Conservation (phyloP, 225 moss, liverwort and hornwort genomes). For the Bryum argenteum region DNA sequence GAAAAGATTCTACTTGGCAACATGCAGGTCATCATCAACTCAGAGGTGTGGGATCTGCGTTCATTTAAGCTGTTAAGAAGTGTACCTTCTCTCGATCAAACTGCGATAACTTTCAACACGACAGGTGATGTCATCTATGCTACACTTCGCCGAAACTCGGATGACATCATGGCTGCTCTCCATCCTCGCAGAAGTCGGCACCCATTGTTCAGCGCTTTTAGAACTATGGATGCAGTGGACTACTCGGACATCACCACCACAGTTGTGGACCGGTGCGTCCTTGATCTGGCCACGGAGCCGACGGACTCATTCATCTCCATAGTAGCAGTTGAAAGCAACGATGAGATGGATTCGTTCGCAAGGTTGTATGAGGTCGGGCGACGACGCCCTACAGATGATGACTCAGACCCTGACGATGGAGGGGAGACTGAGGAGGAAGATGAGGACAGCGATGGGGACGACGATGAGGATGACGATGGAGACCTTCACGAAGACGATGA, state of each 20-base stretch:
- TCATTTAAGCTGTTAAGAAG: constrained; percentile 92
- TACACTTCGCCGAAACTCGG: constrained; percentile 88
- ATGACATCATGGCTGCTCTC: constrained; percentile 92
- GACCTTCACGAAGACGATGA: constrained; percentile 81
- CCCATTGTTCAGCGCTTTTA: constrained; percentile 88
- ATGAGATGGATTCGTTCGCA: constrained; percentile 95
- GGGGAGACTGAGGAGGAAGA: constrained; percentile 84
- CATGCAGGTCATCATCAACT: constrained; percentile 92
- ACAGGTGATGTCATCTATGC: constrained; percentile 99
- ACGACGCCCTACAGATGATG: constrained; percentile 97
- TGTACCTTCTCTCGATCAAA: constrained; percentile 93
- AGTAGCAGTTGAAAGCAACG: constrained; percentile 90
- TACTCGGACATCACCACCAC: constrained; percentile 99
- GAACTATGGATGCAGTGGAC: constrained; percentile 98
- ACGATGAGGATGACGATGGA: constrained; percentile 79
- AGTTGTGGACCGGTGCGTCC: constrained; percentile 95
- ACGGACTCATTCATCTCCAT: constrained; percentile 98
- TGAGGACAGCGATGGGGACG: constrained; percentile 78
- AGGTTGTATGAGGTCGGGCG: constrained; percentile 96
- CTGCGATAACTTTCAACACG: constrained; percentile 84
- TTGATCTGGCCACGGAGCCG: constrained; percentile 93
- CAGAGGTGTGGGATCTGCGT: constrained; percentile 98
- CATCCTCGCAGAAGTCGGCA: constrained; percentile 87
- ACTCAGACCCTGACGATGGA: constrained; percentile 98
- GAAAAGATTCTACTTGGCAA: background rate